Evolutionary conservation across 805 yeast species (phyloP), one percentile per base, ranked within the genome.

Genomic region (Saccharomycodes ludwigii): DNA sequence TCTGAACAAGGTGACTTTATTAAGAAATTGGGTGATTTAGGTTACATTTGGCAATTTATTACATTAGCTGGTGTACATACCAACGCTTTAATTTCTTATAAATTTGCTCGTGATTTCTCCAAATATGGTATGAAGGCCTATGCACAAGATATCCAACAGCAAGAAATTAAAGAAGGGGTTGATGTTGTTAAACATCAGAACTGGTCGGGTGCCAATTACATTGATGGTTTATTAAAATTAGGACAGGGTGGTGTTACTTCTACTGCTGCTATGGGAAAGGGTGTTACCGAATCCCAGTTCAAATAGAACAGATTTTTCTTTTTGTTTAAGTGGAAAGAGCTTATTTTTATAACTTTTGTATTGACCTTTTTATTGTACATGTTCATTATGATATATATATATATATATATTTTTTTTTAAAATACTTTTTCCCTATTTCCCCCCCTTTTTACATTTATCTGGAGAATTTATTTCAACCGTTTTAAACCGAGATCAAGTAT

Each of bases 121-220:
- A 65, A 72, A 56, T 68, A 71, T 44, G 97, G 96, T 44, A 88
- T 88, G 97, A 79, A 77, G 61, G 96, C 96, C 6, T 88, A 88
- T 56, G 97, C 95, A 35, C 78, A 76, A 54, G 65, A 65, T 42
- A 77, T 88, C 39, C 97, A 88, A 65, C 72, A 76, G 40, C 79
- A 75, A 38, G 97, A 88, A 66, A 81, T 86, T 56, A 83, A 77
- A 48, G 66, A 66, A 38, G 86, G 83, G 42, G 95, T 86, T 43
- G 97, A 88, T 59, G 94, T 88, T 37, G 93, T 88, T 41, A 88
- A 85, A 68, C 97, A 88, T 61, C 97, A 88, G 62, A 84, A 86
- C 60, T 88, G 97, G 97, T 84, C 95, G 26, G 97, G 97, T 54
- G 97, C 97, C 19, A 94, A 83, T 61, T 86, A 84, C 65, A 79